Base-by-base conservation (phyloP, 129 eudicot genomes). In the Calendula officinalis region DNA sequence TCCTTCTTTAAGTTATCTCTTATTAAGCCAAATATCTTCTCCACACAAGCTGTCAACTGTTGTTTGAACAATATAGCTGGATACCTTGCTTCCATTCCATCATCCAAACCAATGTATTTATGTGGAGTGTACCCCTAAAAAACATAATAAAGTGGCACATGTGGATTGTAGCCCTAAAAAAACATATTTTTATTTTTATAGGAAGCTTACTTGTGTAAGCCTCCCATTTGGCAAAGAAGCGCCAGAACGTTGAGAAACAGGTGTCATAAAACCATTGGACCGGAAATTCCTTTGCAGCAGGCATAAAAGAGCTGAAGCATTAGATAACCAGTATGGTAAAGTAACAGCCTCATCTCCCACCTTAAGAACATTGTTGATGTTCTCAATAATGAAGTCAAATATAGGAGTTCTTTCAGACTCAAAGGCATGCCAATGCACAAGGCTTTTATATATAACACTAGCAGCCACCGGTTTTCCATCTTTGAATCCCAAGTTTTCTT, bases 1-100 rank as follows among this genome's bases (percentile, higher is more conserved):
- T 94, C 99, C 70, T 94, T 94, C 88, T 94, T 94, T 81, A 94
- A 67, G 73, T 94, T 94, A 81, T 94, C 99, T 38, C 99, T 87
- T 70, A 94, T 94, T 85, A 85, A 63, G 14, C 99, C 99, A 80
- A 94, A 94, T 43, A 94, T 86, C 82, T 89, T 94, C 79, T 94
- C 99, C 63, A 94, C 97, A 30, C 94, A 88, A 51, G 97, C 97
- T 51, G 99, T 94, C 60, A 94, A 74, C 64, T 94, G 99, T 72
- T 94, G 99, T 78, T 94, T 94, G 56, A 94, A 94, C 68, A 94
- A 60, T 63, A 94, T 75, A 40, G 99, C 97, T 27, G 99, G 99
- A 69, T 89, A 94, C 77, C 90, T 84, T 32, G 99, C 97, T 74
- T 94, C 99, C 80, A 80, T 52, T 45, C 92, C 88, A 84, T 94